Conservation (phyloP, 2,329 filamentous ascomycete species). For the Coleophoma crateriformis region DNA sequence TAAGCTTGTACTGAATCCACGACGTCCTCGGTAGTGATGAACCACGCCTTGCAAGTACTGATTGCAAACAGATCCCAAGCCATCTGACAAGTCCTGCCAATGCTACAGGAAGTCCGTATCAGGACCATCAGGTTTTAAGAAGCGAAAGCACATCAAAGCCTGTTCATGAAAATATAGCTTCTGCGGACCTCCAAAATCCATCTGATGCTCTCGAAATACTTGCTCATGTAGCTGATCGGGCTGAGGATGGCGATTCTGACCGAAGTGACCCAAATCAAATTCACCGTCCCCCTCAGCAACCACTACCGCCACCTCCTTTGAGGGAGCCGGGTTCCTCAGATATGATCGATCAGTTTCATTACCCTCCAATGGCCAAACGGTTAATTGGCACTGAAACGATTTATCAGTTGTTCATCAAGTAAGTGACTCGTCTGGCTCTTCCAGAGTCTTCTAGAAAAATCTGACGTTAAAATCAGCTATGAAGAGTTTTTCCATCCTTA, state of each 20-base stretch:
- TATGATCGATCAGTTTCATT: conserved; percentile 17
- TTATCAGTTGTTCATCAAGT: conserved; percentile 21
- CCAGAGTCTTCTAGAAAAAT: not conserved
- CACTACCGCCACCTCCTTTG: conserved; percentile 3
- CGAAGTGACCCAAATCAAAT: conserved; percentile 13
- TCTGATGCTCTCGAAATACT: conserved; percentile 26
- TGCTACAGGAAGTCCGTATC: conserved; percentile 10
- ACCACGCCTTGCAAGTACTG: not conserved
- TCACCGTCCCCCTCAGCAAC: conserved; percentile 5
- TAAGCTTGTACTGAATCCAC: conserved; percentile 1
- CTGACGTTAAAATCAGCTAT: conserved; percentile 10
- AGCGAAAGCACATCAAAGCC: conserved; percentile 7
- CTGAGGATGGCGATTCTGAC: conserved; percentile 22
- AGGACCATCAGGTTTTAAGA: conserved; percentile 6
- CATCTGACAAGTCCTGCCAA: conserved; percentile 1
- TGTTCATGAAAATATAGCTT: conserved; percentile 21
- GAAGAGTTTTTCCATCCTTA: conserved; percentile 54
- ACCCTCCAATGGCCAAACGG: conserved; percentile 21
- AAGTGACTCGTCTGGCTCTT: not conserved
- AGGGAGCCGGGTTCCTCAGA: conserved; percentile 9
- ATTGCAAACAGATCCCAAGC: conserved; percentile 9
- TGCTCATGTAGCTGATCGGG: conserved; percentile 24
- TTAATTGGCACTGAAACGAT: conserved; percentile 19
- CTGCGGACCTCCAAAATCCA: conserved; percentile 25
- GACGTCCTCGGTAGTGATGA: too few species aligned